These are phyloP conservation scores for Sarocladiaceae sp. DNA, from an alignment of 2,329 filamentous ascomycete genomes.

Conservation along the genomic window DNA sequence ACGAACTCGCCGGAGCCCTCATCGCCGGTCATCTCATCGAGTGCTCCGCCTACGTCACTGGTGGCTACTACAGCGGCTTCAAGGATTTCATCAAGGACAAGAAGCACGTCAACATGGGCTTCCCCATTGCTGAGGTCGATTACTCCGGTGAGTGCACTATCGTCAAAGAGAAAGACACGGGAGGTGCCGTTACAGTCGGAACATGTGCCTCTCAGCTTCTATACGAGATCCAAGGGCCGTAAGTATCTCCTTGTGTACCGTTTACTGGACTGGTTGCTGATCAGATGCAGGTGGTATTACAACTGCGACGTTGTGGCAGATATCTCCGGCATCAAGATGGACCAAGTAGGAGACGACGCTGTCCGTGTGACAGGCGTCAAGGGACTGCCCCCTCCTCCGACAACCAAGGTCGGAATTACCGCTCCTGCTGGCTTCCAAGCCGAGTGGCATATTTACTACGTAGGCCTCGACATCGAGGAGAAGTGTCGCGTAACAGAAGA, in stretches of 20 bases:
- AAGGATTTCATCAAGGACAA: conserved; percentile 15
- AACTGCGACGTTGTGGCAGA: conserved; percentile 9
- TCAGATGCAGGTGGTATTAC: conserved; percentile 10
- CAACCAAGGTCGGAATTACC: conserved; percentile 6
- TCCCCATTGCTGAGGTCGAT: conserved; percentile 43
- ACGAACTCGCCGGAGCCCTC: conserved; percentile 16
- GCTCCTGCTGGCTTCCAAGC: conserved; percentile 9
- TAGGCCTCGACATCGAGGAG: conserved; percentile 34
- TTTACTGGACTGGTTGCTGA: background rate
- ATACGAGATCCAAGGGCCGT: conserved; percentile 31
- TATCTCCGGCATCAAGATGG: conserved; percentile 2
- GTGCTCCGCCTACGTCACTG: conserved; percentile 21
- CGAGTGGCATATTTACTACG: conserved; percentile 32
- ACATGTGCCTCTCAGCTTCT: conserved; percentile 26
- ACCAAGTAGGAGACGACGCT: conserved; percentile 4
- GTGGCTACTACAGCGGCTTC: conserved; percentile 25
- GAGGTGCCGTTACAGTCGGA: conserved; percentile 17
- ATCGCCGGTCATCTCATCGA: conserved; percentile 18
- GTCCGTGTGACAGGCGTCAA: conserved; percentile 7
- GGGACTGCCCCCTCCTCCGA: conserved; percentile 8
- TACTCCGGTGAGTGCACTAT: conserved; percentile 29
- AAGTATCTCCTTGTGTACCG: conserved; percentile 18
- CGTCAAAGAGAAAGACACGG: conserved; percentile 18
- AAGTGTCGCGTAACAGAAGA: conserved; percentile 24
- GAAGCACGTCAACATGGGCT: conserved; percentile 29